Percentiles rank a stretch among this genome's conserved stretches.
Conservation (phyloP, 2,329 filamentous ascomycete species). For the Thelonectria olida region DNA sequence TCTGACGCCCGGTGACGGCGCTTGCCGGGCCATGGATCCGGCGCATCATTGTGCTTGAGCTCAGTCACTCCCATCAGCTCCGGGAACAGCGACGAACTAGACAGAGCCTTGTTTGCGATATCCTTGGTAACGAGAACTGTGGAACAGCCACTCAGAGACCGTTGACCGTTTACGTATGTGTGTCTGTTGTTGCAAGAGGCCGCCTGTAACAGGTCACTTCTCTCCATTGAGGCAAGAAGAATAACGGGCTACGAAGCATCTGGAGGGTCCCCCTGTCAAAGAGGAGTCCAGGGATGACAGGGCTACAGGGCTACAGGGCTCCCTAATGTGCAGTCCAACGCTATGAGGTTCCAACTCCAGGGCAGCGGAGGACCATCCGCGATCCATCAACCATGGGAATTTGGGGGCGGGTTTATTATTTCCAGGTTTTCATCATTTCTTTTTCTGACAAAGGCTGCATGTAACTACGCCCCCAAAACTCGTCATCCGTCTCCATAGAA, state of each 20-base stretch:
- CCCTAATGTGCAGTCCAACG: not conserved
- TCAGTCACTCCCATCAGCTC: no score
- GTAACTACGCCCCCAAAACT: not conserved
- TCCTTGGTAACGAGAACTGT: no score
- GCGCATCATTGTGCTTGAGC: not conserved
- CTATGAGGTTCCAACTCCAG: not conserved
- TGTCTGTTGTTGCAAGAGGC: not conserved
- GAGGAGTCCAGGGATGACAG: not conserved
- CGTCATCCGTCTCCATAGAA: not conserved
- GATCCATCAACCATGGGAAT: not conserved
- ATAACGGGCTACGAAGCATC: not conserved
- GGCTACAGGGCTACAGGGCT: constrained; percentile 2
- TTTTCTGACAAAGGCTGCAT: not conserved
- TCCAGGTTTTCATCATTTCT: not conserved
- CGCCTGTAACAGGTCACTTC: no score
- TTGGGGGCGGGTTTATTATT: not conserved
- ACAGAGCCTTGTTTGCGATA: no score
- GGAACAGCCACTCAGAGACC: not conserved
- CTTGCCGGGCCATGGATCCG: not conserved
- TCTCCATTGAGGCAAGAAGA: not conserved
- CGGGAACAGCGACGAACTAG: not conserved
- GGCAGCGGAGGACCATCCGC: not conserved
- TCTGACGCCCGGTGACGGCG: constrained; percentile 7
- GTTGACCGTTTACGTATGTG: not conserved
- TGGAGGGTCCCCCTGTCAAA: not conserved